Evolutionary conservation across 495 filamentous ascomycete species (phyloP).

Genomic region (Tuber calosporum): DNA sequence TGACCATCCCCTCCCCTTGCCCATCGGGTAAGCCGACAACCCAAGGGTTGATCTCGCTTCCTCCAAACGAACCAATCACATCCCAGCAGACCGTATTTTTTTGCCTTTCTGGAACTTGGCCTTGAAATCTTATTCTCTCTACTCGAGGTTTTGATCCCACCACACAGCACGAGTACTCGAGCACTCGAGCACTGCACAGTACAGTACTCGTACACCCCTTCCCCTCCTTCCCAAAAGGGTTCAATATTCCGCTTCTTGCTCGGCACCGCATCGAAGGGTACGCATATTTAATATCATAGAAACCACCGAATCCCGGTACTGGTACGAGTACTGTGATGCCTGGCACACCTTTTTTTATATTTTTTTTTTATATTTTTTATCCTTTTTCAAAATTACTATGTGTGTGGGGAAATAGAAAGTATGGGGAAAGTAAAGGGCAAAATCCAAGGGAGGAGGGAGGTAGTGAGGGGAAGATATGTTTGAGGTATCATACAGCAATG

Average conservation of each 20-base stretch:
- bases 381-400: not conserved
- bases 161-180: too few relatives aligned
- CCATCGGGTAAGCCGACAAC: not conserved
- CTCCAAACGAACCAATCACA: not conserved
- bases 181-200: too few relatives aligned
- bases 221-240: not conserved
- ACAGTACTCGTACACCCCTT: too few relatives aligned
- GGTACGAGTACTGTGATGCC: not conserved
- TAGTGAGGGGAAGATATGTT: too few relatives aligned
- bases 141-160: not conserved
- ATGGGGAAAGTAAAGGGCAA: not conserved
- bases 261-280: not conserved
- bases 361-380: not conserved
- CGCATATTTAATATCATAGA: not conserved
- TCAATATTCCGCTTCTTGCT: not conserved
- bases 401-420: not conserved
- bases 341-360: not conserved
- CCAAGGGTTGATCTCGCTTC: not conserved
- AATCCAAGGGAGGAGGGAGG: not conserved
- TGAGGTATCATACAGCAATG: not conserved
- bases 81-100: not conserved
- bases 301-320: not conserved
- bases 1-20: not conserved
- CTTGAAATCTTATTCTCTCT: not conserved
- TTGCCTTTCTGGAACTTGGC: not conserved